Evolutionary conservation across 805 yeast species (phyloP).

Genomic region (Barnettozyma sp.): DNA sequence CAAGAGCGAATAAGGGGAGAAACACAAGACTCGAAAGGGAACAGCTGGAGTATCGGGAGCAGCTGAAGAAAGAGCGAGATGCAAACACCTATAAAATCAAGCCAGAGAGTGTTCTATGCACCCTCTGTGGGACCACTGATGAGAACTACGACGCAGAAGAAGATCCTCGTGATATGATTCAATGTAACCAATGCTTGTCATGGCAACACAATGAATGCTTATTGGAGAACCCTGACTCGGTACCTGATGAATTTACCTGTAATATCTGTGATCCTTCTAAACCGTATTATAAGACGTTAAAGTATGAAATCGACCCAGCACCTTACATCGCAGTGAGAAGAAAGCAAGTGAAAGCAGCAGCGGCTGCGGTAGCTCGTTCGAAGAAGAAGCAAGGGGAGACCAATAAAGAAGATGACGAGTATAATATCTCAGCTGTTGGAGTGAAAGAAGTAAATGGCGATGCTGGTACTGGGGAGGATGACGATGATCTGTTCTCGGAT

Average conservation of each 20-base stretch:
- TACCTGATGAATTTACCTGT: constrained; percentile 48
- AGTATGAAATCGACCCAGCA: constrained; percentile 26
- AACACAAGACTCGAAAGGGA: constrained; percentile 27
- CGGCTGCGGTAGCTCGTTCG: not conserved
- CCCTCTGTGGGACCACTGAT: constrained; percentile 54
- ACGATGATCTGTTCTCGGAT: constrained; percentile 4
- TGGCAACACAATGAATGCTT: constrained; percentile 71
- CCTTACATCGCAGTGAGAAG: constrained; percentile 6
- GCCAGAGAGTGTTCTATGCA: constrained; percentile 42
- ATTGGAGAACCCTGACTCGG: constrained; percentile 34
- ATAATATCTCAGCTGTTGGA: constrained; percentile 3
- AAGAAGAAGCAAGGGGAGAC: not conserved
- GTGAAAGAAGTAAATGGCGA: constrained; percentile 9
- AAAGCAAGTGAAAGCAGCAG: constrained; percentile 10
- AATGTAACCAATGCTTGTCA: constrained; percentile 57
- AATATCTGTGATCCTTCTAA: constrained; percentile 42
- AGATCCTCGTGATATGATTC: constrained; percentile 54
- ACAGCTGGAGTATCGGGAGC: constrained; percentile 19
- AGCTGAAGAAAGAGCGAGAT: constrained; percentile 14
- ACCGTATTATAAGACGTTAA: constrained; percentile 28
- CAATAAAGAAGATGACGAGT: constrained; percentile 8
- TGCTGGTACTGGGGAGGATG: constrained; percentile 9
- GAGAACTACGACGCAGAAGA: constrained; percentile 51
- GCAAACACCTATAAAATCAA: constrained; percentile 14
- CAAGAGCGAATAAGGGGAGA: constrained; percentile 37